Evolutionary conservation across 331 rosid species (phyloP).

Genomic region (Dryas integrifolia): DNA sequence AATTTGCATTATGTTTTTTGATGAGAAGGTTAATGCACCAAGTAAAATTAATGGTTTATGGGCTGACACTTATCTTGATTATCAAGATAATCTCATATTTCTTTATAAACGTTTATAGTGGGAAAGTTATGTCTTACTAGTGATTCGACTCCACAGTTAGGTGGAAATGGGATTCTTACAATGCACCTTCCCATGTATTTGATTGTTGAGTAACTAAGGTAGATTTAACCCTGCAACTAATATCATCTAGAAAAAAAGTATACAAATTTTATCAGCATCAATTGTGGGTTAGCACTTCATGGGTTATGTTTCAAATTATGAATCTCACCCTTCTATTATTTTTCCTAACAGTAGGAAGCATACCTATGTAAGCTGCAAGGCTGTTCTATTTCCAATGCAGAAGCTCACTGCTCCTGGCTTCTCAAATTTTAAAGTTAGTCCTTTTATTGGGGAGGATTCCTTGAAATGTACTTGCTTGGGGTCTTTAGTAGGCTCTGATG

Average conservation of each 20-base stretch:
- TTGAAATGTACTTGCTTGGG: conserved; percentile 53
- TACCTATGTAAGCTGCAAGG: conserved; percentile 36
- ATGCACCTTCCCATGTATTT: not conserved
- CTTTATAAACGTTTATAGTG: too few relatives aligned
- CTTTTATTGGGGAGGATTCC: conserved; percentile 32
- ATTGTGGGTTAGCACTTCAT: not conserved
- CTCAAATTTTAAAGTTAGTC: conserved; percentile 35
- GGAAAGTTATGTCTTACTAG: not conserved
- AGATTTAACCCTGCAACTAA: not conserved
- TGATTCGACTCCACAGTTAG: not conserved
- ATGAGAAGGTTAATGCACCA: not conserved
- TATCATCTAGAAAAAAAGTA: not conserved
- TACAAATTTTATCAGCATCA: not conserved
- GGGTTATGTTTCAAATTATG: not conserved
- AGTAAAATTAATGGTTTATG: not conserved
- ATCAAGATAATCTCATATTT: not conserved
- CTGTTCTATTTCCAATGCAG: conserved; percentile 29
- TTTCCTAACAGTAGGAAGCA: conserved; percentile 43
- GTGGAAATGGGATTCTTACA: not conserved
- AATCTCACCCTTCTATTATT: conserved; percentile 15
- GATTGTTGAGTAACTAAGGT: not conserved
- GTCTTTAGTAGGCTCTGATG: conserved; percentile 57
- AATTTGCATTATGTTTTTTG: not conserved
- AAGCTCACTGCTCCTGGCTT: conserved; percentile 37
- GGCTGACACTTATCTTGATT: not conserved